Evolutionary conservation across 2,329 filamentous ascomycete genomes (phyloP), one percentile per base, ranked within the genome.

Genomic region (Stagonosporopsis tanaceti): DNA sequence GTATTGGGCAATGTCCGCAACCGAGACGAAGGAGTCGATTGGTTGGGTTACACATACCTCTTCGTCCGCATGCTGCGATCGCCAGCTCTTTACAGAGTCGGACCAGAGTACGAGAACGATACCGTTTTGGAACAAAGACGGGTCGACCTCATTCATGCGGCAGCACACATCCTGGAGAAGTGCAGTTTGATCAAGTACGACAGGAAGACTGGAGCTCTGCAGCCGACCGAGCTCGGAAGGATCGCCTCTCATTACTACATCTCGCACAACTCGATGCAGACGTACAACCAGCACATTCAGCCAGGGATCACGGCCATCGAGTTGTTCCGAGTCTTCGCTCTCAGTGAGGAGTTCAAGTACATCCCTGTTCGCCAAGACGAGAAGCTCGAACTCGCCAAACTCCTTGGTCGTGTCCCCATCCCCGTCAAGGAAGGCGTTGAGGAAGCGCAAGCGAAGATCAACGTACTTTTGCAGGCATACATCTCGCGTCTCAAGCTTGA

Each of bases 221-320:
- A 96, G 77, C 87, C 91, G 4, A 99, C 95, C 0, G 95, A 99
- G 76, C 88, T 99, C 52, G 95, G 96, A 50, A 89, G 95, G 39
- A 96, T 99, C 66, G 91, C 96, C 6, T 98, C 94, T 14, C 95
- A 99, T 76, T 99, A 99, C 81, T 99, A 99, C 81, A 97, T 99
- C 71, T 95, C 93, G 0, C 88, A 97, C 77, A 92, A 87, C 66
- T 98, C 94, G 14, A 99, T 99, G 95, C 85, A 94, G 65, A 97
- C 92, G 1, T 99, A 99, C 81, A 97, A 97, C 75, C 91, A 91
- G 73, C 89, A 98, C 65, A 92, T 99, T 45, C 93, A 97, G 73
- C 93, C 94, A 14, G 92, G 90, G 11, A 95, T 97, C 67, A 92
- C 91, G 25, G 91, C 91, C 6, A 97, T 99, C 63, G 95, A 99